Conservation (phyloP, 306 rosid species). For the Cajanus cajan region DNA sequence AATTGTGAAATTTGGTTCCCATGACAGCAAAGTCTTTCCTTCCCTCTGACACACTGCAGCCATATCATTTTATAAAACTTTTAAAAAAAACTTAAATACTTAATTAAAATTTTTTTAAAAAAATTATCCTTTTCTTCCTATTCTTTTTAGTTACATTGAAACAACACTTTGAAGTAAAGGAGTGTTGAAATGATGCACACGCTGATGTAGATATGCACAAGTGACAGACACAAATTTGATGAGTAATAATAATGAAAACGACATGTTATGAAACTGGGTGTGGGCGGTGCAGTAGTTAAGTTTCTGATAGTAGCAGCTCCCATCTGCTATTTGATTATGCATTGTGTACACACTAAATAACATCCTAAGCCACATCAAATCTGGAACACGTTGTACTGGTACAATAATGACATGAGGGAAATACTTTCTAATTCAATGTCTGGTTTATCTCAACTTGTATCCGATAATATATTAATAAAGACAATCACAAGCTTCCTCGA, state of each 20-base stretch:
- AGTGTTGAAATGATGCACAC: not conserved
- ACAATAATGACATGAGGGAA: not conserved
- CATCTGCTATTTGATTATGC: not conserved
- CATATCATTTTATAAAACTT: not conserved
- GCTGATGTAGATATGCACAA: not conserved
- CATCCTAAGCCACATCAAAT: conserved; percentile 2
- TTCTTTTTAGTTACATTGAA: not conserved
- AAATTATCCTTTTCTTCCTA: not conserved
- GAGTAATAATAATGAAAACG: not conserved
- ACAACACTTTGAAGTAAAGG: not conserved
- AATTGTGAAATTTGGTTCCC: not conserved
- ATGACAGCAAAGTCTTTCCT: not conserved
- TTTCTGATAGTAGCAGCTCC: not conserved
- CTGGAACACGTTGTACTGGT: conserved; percentile 7
- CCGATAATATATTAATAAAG: not conserved
- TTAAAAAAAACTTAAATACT: not conserved
- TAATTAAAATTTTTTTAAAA: not conserved
- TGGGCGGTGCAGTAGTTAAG: conserved; percentile 1
- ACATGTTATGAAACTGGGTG: not conserved
- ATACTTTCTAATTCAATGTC: not conserved
- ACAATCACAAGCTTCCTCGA: conserved; percentile 9
- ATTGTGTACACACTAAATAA: not conserved
- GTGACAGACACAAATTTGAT: not conserved
- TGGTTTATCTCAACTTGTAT: not conserved
- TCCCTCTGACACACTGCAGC: not conserved